Evolutionary conservation across 2,329 filamentous ascomycete species (phyloP).

Genomic region (Sclerotinia sclerotiorum): DNA sequence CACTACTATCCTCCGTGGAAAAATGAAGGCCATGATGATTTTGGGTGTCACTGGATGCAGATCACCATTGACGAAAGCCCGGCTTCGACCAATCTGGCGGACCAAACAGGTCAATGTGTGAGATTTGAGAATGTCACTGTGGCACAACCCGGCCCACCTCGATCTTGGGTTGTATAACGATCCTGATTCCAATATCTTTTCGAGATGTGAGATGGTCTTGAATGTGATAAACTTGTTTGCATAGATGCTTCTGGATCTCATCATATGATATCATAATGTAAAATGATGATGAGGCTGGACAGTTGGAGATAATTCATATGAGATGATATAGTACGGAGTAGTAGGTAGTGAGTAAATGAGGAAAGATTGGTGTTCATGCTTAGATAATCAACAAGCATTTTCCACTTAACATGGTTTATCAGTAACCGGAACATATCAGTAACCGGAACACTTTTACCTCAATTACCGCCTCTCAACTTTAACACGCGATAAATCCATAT

Average conservation of each 20-base stretch:
- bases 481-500: no score
- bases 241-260: background rate
- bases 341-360: no score
- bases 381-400: background rate
- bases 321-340: no score
- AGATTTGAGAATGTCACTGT: slow-evolving; percentile 10
- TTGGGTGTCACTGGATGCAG: background rate
- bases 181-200: no score
- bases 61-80: background rate
- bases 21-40: background rate
- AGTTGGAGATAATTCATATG: no score
- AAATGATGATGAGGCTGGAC: background rate
- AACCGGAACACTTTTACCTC: no score
- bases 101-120: background rate
- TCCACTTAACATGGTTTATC: no score
- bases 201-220: background rate
- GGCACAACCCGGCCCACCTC: background rate
- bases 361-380: background rate
- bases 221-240: no score
- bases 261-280: background rate
- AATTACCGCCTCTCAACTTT: no score
- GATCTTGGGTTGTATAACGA: background rate
- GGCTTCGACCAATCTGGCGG: background rate
- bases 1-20: no score
- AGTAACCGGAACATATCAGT: no score